Evolutionary conservation across 495 filamentous ascomycete species (phyloP), one percentile per base, ranked within the genome.

Genomic region (Penicillium riverlandense): DNA sequence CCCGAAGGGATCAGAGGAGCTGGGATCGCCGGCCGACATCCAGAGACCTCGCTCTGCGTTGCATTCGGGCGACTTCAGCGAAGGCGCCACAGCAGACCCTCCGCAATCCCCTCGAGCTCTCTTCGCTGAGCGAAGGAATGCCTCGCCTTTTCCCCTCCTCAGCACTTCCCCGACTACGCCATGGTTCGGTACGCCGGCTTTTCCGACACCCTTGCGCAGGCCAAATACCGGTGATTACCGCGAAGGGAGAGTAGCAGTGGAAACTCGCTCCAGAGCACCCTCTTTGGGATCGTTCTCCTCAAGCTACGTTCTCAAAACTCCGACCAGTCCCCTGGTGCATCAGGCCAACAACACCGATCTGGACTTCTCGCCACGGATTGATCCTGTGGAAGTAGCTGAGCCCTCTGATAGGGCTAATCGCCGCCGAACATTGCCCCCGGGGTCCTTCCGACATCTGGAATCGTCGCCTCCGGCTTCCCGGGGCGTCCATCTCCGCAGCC

Each of bases 291-390:
- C 85, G 2, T 86, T 85, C 11, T 85, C 88, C 1, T 88, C 86
- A 2, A 90, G 80, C 49, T 96, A 95, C 62, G 72, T 86, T 13
- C 81, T 92, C 35, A 86, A 90, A 59, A 78, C 85, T 4, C 91
- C 92, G 6, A 97, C 92, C 9, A 97, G 90, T 47, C 94, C 92
- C 13, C 70, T 98, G 15, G 89, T 91, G 3, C 81, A 96, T 54
- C 88, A 89, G 47, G 86, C 89, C 45, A 95, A 83, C 59, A 90
- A 89, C 53, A 85, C 90, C 7, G 90, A 94, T 45, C 58, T 88
- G 11, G 88, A 90, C 49, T 74, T 86, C 35, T 76, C 80, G 8
- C 63, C 71, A 11, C 64, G 58, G 37, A 49, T 57, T 22, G 57
- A 63, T 14, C 48, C 57, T 12, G 51, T 47, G 12, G 61, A 66